Base-by-base conservation (phyloP, 164 flowering plant species). In the Vitis amurensis region DNA sequence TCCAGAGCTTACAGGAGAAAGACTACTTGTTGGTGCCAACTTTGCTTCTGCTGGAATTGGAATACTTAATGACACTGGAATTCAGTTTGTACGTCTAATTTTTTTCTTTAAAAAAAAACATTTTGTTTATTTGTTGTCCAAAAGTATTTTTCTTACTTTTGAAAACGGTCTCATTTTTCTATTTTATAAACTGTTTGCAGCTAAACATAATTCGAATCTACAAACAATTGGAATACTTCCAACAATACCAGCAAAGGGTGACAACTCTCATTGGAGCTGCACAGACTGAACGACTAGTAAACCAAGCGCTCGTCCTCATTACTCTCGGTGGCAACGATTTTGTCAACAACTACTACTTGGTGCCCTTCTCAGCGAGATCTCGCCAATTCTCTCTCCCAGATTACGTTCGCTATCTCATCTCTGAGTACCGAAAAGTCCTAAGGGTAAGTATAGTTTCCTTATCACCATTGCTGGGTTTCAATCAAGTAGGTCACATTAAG, bases 21-120 rank as follows among this genome's bases (percentile, higher is more conserved):
- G 44, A 53, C 70, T 83, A 12, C 83, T 83, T 19, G 64, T 70
- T 47, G 87, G 87, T 17, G 87, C 87, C 50, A 83, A 83, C 55
- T 83, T 83, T 69, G 84, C 87, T 13, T 83, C 87, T 10, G 87
- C 87, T 1, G 87, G 84, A 5, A 71, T 83, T 23, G 87, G 87
- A 31, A 81, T 83, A 11, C 83, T 83, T 55, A 77, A 83, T 60
- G 84, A 83, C 70, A 83, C 84, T 2, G 87, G 87, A n/a, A 56
- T 79, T 69, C 87, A 83, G 63, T 83, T 81, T 69, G 84, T 83
- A 64, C 74, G 83, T 52, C 12, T 52, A 2, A 2, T 8, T 15
- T n/a, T n/a, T 31, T 29, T 53, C 9, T n/a, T 8, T 19, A 0
- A 37, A 6, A 37, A 37, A 37, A 23, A 23, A 23, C 27, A 23